Percentiles rank a stretch among this genome's conserved stretches.
Conservation (phyloP, 495 filamentous ascomycete species). For the Aspergillus kassunensis region DNA sequence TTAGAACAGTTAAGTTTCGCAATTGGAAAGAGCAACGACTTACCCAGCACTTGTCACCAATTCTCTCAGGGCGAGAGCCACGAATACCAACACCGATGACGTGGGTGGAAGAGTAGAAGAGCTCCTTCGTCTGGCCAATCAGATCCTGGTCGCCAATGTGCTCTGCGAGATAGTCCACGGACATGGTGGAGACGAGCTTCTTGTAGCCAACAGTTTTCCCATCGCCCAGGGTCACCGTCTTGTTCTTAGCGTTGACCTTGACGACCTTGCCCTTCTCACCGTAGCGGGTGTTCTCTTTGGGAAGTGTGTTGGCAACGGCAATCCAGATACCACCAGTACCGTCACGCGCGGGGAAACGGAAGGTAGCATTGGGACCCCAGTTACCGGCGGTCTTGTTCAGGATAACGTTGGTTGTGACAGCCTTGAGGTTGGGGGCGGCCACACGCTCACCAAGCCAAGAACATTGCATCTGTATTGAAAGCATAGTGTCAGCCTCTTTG, state of each 20-base stretch:
- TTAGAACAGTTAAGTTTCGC: not conserved
- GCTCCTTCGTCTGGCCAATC: conserved; percentile 75
- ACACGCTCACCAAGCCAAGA: conserved; percentile 98
- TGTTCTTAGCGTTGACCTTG: conserved; percentile 48
- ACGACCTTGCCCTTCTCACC: conserved; percentile 78
- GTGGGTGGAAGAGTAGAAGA: conserved; percentile 97
- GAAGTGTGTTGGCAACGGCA: conserved; percentile 89
- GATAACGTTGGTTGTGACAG: conserved; percentile 89
- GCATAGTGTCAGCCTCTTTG: conserved; percentile 1
- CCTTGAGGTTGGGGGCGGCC: conserved; percentile 94
- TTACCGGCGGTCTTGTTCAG: conserved; percentile 93
- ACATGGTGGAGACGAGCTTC: conserved; percentile 95
- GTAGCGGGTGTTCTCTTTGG: conserved; percentile 85
- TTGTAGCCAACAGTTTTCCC: conserved; percentile 89
- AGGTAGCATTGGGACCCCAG: conserved; percentile 98
- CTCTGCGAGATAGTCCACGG: conserved; percentile 84
- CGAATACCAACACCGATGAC: conserved; percentile 95
- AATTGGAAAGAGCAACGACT: conserved; percentile 16
- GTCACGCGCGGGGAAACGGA: conserved; percentile 94
- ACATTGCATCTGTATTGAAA: conserved; percentile 84
- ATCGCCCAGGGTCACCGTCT: conserved; percentile 76
- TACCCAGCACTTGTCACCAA: conserved; percentile 99
- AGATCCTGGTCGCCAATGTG: conserved; percentile 84
- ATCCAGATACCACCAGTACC: conserved; percentile 99
- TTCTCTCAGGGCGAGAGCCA: conserved; percentile 87